A percentile compares a stretch with the other conserved stretches of the same genome.
Evolutionary conservation across 495 filamentous ascomycete species (phyloP).

Genomic region (Paragyromitra xinjiangensis): DNA sequence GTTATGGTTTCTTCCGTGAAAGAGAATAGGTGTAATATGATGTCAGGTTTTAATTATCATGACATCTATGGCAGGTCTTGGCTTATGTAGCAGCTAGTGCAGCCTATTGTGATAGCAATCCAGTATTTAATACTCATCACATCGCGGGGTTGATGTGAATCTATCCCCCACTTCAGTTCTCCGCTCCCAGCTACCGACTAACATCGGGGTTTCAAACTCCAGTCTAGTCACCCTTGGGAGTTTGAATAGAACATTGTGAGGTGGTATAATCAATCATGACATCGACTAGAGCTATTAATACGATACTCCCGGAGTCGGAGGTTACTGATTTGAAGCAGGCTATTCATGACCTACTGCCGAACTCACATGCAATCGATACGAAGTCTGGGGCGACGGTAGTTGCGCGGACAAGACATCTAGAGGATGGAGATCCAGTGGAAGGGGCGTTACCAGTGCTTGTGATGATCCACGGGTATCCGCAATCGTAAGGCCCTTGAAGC

Average conservation of each 20-base stretch:
- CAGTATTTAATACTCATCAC: conserved; percentile 10
- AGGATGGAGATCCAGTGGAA: not conserved
- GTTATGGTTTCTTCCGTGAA: not conserved
- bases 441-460: conserved; percentile 54
- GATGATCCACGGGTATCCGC: conserved; percentile 58
- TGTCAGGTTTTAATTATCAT: not conserved
- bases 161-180: not conserved
- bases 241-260: not conserved
- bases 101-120: not conserved
- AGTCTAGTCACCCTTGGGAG: not conserved
- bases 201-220: not conserved
- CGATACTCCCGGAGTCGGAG: not conserved
- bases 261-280: not conserved
- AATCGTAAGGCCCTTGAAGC: conserved; percentile 36
- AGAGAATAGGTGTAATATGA: not conserved
- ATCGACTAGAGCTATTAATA: not conserved
- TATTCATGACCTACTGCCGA: conserved; percentile 47
- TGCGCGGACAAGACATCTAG: conserved; percentile 29
- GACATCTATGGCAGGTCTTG: conserved; percentile 2
- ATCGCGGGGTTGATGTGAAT: not conserved
- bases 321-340: conserved; percentile 5
- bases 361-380: conserved; percentile 20
- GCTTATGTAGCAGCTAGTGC: not conserved
- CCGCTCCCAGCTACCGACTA: not conserved
- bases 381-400: conserved; percentile 37